Evolutionary conservation across 2,329 filamentous ascomycete species (phyloP), one percentile per base, ranked within the genome.

Genomic region (Diaporthe ampelina): DNA sequence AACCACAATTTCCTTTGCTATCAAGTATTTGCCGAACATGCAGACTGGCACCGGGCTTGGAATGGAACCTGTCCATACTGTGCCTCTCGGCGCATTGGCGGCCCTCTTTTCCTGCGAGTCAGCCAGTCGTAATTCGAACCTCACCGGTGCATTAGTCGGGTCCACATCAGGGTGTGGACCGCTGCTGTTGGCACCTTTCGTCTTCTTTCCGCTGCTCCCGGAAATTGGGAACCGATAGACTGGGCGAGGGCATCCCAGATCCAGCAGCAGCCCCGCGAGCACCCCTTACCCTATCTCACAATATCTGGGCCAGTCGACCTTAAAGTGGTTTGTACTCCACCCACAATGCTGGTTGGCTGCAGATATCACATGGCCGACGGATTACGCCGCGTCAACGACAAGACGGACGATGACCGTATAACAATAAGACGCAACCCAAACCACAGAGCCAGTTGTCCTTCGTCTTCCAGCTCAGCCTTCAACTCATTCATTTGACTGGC

Each of bases 161-260:
- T 24, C 61, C 61, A 67, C 61, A 52, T 6, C 21, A 52, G 10
- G 35, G 29, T 32, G 45, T 37, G 45, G 61, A 67, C 24, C 45
- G 40, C 43, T 35, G 17, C 56, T 40, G 54, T 52, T 21, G 8
- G 68, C 54, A 32, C 43, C 37, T 37, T 67, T 26, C 29, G 61
- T 37, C 43, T n/a, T 37, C 21, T 35, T 32, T 37, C 29, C 52
- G 56, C 26, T 58, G 54, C 26, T 26, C 29, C 56, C 68, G 68
- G 68, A 71, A 32, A 71, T 71, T 71, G 68, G 15, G n/a, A 71
- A 61, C 56, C 48, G 68, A 59, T 71, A 71, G 68, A 48, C n/a
- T 59, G 54, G 40, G 4, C 2, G 10, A 9, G 48, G 43, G 32
- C 10, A 26, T 59, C 45, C 68, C 68, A 29, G 32, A 71, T 71